Percentiles rank a stretch among this genome's conserved stretches.
Conservation (phyloP, 2,329 filamentous ascomycete species). For the Trichoderma lentiforme region DNA sequence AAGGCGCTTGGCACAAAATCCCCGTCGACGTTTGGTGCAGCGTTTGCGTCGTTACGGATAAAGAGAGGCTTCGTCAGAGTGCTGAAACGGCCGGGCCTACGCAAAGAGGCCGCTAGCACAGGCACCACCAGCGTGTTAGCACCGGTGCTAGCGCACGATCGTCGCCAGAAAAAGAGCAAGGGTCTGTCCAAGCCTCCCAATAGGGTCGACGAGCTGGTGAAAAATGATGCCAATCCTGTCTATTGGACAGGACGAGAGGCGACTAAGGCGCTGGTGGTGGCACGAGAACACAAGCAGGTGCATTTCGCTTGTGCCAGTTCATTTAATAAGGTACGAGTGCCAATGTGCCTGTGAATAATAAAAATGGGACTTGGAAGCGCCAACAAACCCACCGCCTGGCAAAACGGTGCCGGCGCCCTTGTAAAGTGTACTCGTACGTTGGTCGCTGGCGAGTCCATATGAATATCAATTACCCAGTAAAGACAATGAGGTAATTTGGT, state of each 20-base stretch:
- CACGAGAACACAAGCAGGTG: background rate
- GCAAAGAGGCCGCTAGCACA: slow-evolving; percentile 1
- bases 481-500: background rate
- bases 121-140: background rate
- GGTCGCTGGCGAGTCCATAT: background rate
- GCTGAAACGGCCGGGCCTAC: slow-evolving; percentile 7
- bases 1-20: background rate
- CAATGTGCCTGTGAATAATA: background rate
- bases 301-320: slow-evolving; percentile 11
- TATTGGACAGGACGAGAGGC: background rate
- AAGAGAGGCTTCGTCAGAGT: background rate
- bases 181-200: background rate
- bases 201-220: background rate
- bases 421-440: background rate
- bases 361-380: background rate
- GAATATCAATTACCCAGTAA: background rate
- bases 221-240: background rate
- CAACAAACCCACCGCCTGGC: background rate
- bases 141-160: slow-evolving; percentile 1
- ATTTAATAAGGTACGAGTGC: background rate
- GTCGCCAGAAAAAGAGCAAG: background rate
- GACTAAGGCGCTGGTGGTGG: background rate
- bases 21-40: background rate
- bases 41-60: background rate
- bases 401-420: background rate